Percentiles rank a stretch among this genome's conserved stretches.
phyloP scores from a whole-genome alignment of 208 protist species.

The Crithidia mellificae region DNA sequence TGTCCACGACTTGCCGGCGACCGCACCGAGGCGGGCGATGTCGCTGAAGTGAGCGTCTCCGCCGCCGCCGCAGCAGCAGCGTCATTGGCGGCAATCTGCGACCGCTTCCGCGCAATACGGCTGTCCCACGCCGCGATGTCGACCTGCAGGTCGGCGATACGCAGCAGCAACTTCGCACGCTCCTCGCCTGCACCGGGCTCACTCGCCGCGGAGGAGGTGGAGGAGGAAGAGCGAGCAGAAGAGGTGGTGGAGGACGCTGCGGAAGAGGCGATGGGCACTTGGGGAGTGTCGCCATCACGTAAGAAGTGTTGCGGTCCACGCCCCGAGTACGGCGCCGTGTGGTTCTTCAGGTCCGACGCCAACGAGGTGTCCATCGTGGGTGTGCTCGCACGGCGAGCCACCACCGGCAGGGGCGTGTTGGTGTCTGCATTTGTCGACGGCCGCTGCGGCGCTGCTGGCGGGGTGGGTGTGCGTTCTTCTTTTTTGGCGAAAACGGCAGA shows the following conservation, averaged over 20 bases:
- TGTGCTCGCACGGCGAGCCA: neutral
- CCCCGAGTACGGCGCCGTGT: conserved; percentile 13
- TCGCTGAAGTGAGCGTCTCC: neutral
- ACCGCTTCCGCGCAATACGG: conserved; percentile 32
- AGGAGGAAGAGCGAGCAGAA: neutral
- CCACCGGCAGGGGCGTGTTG: neutral
- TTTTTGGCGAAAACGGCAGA: neutral
- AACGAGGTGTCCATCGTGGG: neutral
- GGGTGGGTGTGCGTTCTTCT: too few relatives aligned
- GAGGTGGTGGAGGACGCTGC: neutral
- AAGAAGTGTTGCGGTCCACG: neutral
- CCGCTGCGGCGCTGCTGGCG: neutral
- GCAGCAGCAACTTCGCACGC: conserved; percentile 35
- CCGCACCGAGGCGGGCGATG: neutral
- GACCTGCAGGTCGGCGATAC: conserved; percentile 28
- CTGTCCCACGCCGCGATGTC: conserved; percentile 38
- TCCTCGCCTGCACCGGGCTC: conserved; percentile 1
- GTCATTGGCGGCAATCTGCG: too few relatives aligned
- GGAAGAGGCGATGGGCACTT: too few relatives aligned
- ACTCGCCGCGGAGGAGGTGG: neutral
- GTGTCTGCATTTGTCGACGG: neutral
- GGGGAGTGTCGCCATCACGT: neutral
- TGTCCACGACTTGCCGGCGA: neutral
- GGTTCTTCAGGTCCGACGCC: conserved; percentile 6
- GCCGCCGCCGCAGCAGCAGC: neutral